phyloP scores from a whole-genome alignment of 2,329 filamentous ascomycete species.

The Colletotrichum agaves region DNA sequence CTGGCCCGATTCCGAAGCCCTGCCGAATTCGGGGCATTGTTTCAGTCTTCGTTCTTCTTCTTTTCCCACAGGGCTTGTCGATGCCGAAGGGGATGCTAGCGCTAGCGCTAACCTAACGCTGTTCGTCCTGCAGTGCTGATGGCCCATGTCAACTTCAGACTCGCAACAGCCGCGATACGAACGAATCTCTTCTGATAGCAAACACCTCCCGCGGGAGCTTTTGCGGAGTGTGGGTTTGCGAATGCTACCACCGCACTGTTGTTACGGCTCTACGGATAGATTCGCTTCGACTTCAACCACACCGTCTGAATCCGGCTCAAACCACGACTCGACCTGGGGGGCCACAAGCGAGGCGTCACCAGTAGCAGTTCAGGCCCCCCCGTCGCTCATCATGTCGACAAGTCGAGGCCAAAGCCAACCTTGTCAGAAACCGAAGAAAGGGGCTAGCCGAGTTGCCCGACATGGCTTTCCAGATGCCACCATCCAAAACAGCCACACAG shows the following conservation, averaged over 20 bases:
- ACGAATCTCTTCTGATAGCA: neutral
- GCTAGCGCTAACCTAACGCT: constrained; percentile 5
- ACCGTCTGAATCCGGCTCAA: neutral
- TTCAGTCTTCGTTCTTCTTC: constrained; percentile 20
- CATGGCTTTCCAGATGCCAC: constrained; percentile 17
- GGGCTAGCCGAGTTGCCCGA: constrained; percentile 11
- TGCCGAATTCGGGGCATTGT: constrained; percentile 23
- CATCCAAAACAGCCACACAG: constrained; percentile 7
- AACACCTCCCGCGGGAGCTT: neutral
- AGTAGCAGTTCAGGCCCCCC: neutral
- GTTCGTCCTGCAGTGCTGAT: constrained; percentile 4
- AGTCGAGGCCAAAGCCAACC: constrained; percentile 22
- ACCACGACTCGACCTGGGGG: neutral
- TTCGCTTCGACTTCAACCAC: neutral
- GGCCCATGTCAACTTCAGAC: constrained; percentile 6
- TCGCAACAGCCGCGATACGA: neutral
- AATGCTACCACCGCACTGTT: constrained; percentile 15
- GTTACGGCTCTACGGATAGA: constrained; percentile 11
- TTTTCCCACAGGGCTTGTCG: neutral
- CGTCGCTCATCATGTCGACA: constrained; percentile 2
- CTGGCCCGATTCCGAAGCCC: constrained; percentile 20
- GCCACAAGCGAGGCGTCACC: neutral
- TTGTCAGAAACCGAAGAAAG: neutral
- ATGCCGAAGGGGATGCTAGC: neutral
- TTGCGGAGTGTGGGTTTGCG: constrained; percentile 10